Conservation (phyloP, 768 basidiomycete genomes). For the Lyophyllum decastes region DNA sequence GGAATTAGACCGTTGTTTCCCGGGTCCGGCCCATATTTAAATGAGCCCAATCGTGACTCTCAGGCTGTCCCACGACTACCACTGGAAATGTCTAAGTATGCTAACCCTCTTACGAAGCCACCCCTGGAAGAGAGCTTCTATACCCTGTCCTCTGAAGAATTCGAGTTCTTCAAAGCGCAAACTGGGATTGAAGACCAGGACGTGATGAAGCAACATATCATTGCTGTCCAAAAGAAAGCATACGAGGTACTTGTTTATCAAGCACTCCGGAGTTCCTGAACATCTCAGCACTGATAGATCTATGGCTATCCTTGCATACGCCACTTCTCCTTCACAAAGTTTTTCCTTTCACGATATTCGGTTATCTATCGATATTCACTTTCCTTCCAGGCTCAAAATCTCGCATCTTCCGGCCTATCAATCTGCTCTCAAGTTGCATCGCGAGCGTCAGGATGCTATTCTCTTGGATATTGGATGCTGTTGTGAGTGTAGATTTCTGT, state of each 20-base stretch:
- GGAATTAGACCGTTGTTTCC: neutral
- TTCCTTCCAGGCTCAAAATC: slow-evolving; percentile 25
- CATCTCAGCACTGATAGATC: slow-evolving; percentile 16
- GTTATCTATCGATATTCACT: too few species aligned
- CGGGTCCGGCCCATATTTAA: neutral
- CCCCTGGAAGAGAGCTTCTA: slow-evolving; percentile 23
- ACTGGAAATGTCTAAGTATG: neutral
- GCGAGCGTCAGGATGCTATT: slow-evolving; percentile 22
- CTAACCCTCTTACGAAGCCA: slow-evolving; percentile 15
- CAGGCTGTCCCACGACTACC: neutral
- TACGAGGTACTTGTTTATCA: slow-evolving; percentile 20
- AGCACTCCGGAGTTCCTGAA: neutral
- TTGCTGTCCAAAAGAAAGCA: slow-evolving; percentile 31
- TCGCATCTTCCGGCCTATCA: slow-evolving; percentile 28
- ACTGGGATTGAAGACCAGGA: slow-evolving; percentile 31
- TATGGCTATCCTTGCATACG: slow-evolving; percentile 34
- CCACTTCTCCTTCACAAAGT: slow-evolving; percentile 30
- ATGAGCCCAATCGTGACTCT: neutral
- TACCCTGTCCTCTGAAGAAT: slow-evolving; percentile 21
- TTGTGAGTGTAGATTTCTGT: slow-evolving; percentile 19
- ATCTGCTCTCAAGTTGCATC: slow-evolving; percentile 23
- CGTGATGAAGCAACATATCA: slow-evolving; percentile 31
- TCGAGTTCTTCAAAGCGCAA: slow-evolving; percentile 27
- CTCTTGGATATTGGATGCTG: slow-evolving; percentile 37
- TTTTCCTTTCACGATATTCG: neutral